Evolutionary conservation across 352 stramenopile species (phyloP).

Genomic region (Blastocystis hominis): DNA sequence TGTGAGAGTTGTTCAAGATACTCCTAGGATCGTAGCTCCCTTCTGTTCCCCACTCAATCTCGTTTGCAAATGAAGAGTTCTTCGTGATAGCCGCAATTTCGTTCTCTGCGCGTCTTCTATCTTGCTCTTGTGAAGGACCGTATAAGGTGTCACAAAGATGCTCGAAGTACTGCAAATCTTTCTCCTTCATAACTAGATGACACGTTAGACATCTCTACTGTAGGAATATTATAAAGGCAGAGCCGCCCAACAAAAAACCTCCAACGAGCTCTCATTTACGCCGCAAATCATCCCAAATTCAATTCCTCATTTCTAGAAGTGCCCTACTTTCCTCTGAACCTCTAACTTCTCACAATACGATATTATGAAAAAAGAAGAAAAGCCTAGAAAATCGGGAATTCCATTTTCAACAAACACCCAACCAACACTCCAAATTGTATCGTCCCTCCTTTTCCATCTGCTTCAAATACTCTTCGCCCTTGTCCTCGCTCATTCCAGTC

Average conservation of each 20-base stretch:
- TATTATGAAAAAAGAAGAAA: neutral
- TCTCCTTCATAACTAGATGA: conserved; percentile 19
- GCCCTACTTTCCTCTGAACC: neutral
- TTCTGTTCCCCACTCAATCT: neutral
- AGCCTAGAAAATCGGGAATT: neutral
- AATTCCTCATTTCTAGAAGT: neutral
- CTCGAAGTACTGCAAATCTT: conserved; percentile 51
- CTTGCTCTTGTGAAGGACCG: neutral
- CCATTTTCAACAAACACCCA: conserved; percentile 33
- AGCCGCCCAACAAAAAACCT: too few species aligned
- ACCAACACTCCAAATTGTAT: conserved; percentile 57
- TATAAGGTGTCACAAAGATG: conserved; percentile 30
- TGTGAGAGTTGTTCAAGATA: conserved; percentile 40
- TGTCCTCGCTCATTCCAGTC: conserved; percentile 42
- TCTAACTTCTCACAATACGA: neutral
- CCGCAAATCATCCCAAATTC: too few species aligned
- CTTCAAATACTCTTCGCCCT: conserved; percentile 29
- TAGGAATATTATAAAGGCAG: too few species aligned
- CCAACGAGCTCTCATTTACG: too few species aligned
- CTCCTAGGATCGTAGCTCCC: neutral
- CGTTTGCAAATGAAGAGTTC: conserved; percentile 47
- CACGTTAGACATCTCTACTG: neutral
- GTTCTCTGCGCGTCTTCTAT: neutral
- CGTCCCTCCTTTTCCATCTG: conserved; percentile 43
- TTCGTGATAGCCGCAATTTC: conserved; percentile 2